Evolutionary conservation across 2,329 filamentous ascomycete genomes (phyloP).

Genomic region (Calonectria fujianensis): DNA sequence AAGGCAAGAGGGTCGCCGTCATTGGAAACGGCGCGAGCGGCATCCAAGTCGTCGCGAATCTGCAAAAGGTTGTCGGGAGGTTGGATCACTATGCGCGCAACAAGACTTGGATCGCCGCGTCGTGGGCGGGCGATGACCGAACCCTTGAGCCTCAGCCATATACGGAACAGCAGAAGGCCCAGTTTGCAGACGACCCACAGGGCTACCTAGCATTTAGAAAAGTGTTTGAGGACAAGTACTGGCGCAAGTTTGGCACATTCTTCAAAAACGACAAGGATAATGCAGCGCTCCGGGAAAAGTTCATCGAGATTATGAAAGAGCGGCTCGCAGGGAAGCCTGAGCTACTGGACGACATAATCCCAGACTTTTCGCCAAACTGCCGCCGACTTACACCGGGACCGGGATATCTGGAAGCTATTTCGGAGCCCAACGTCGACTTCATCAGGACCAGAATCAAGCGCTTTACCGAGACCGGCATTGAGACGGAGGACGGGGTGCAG

Average conservation of each 20-base stretch:
- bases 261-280: conserved; percentile 73
- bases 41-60: conserved; percentile 73
- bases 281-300: conserved; percentile 66
- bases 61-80: conserved; percentile 68
- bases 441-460: conserved; percentile 74
- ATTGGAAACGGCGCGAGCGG: conserved; percentile 79
- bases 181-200: conserved; percentile 74
- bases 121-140: conserved; percentile 74
- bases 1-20: conserved; percentile 72
- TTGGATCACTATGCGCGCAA: conserved; percentile 80
- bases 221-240: conserved; percentile 76
- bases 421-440: conserved; percentile 77
- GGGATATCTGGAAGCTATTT: conserved; percentile 80
- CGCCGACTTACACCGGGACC: conserved; percentile 79
- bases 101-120: conserved; percentile 80
- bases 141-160: conserved; percentile 74
- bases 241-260: conserved; percentile 72
- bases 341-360: conserved; percentile 73
- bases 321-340: conserved; percentile 73
- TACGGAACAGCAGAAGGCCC: conserved; percentile 72
- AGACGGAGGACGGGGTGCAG: conserved; percentile 73
- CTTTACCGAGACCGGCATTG: conserved; percentile 76
- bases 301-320: conserved; percentile 69
- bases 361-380: conserved; percentile 79
- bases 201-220: conserved; percentile 77